Conservation (phyloP, 2,329 filamentous ascomycete species). For the Fusarium pseudoanthophilum region DNA sequence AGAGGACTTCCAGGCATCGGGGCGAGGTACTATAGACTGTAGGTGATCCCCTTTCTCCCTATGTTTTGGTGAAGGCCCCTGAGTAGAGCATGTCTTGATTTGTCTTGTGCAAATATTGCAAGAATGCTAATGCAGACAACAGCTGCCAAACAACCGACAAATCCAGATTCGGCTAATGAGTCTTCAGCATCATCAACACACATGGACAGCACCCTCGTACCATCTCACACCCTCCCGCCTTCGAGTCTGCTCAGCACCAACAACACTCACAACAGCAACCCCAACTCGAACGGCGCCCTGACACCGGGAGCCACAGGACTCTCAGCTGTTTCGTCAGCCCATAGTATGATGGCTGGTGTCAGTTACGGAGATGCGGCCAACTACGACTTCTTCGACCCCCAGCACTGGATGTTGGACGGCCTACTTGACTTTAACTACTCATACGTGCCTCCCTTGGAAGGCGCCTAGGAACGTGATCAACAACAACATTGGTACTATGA, state of each 20-base stretch:
- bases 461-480: slow-evolving; percentile 51
- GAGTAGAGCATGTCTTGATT: slow-evolving; percentile 43
- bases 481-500: background rate
- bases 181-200: slow-evolving; percentile 76
- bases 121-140: slow-evolving; percentile 37
- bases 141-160: slow-evolving; percentile 87
- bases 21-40: slow-evolving; percentile 77
- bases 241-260: slow-evolving; percentile 56
- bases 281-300: slow-evolving; percentile 59
- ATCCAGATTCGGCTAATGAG: slow-evolving; percentile 81
- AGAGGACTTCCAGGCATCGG: slow-evolving; percentile 79
- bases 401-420: slow-evolving; percentile 94
- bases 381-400: slow-evolving; percentile 90
- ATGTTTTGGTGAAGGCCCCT: slow-evolving; percentile 17
- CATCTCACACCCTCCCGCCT: slow-evolving; percentile 52
- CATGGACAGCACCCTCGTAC: slow-evolving; percentile 69
- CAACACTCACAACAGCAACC: slow-evolving; percentile 12
- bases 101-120: slow-evolving; percentile 35
- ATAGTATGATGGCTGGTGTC: slow-evolving; percentile 61
- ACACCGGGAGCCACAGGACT: slow-evolving; percentile 62
- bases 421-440: slow-evolving; percentile 82
- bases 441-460: slow-evolving; percentile 66
- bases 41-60: slow-evolving; percentile 51
- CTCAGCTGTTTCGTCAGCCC: slow-evolving; percentile 51
- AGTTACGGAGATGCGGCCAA: slow-evolving; percentile 74